phyloP scores from a whole-genome alignment of 495 filamentous ascomycete species.

The Annulohypoxylon nitens region DNA sequence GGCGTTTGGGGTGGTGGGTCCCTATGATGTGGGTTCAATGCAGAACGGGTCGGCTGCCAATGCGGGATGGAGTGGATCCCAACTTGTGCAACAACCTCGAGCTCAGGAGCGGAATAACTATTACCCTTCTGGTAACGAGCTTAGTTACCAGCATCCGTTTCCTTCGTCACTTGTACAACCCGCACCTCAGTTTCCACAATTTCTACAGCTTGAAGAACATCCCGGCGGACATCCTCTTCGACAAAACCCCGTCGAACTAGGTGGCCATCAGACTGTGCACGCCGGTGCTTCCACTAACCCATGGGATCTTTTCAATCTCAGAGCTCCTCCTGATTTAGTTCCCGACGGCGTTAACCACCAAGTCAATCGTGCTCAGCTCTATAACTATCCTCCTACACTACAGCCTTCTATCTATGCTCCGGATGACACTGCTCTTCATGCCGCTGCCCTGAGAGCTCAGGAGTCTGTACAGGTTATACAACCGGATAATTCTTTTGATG shows the following conservation, averaged over 20 bases:
- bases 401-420: background rate
- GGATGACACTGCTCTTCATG: background rate
- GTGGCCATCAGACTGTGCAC: background rate
- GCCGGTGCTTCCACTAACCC: background rate
- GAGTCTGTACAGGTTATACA: background rate
- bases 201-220: background rate
- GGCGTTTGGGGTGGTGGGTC: background rate
- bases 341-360: background rate
- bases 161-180: background rate
- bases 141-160: slow-evolving; percentile 8
- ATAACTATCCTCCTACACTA: background rate
- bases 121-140: background rate
- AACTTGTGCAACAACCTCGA: background rate
- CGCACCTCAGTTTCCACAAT: background rate
- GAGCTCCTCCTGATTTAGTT: background rate
- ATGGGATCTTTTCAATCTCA: background rate
- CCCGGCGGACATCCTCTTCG: background rate
- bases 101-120: slow-evolving; percentile 3
- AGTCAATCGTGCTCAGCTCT: slow-evolving; percentile 13
- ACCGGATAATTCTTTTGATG: too few relatives aligned
- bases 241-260: background rate
- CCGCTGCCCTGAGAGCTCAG: background rate
- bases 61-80: background rate
- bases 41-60: slow-evolving; percentile 6
- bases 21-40: background rate